Evolutionary conservation across 2,329 filamentous ascomycete genomes (phyloP), one percentile per base, ranked within the genome.

Genomic region (Colletotrichum somersetense): DNA sequence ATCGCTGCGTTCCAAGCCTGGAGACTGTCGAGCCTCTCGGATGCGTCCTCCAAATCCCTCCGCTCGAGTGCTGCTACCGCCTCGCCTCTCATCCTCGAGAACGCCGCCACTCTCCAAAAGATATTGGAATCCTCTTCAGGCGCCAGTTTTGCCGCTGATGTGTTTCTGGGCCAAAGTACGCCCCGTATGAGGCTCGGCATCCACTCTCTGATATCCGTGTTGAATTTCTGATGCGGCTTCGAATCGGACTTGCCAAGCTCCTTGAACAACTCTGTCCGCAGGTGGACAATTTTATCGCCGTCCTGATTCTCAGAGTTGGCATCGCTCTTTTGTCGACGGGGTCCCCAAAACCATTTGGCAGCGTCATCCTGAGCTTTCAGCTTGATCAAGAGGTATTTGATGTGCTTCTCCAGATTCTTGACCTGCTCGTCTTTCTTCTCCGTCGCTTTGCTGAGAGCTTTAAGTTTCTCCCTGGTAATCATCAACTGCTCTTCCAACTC

Each of bases 31-130:
- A 71, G 57, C 62, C 11, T 16, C 20, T 46, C 44, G 23, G 26
- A 53, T 6, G 71, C 71, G 33, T 12, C 5, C 10, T 44, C 18
- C 7, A 42, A 23, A 8, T 71, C 26, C 8, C 48, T 14, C 48
- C 23, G 62, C 26, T 58, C 44, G 42, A 73, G 62, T 10, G 62
- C 50, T 23, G 62, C 42, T 8, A 73, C 57, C 14, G 62, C 53
- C 20, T 71, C 62, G 42, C 38, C 62, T 40, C 67, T 62, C 44
- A 14, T 61, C 30, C 67, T 61, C 67, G 66, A 62, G 62, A 73
- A 73, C 18, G 20, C 30, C 11, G 40, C 57, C 16, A 73, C n/a
- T 35, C 62, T 66, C 71, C 71, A 73, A 23, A 71, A 67, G 12
- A 12, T 23, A 20, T 40, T 20, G 4, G 62, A 38, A 7, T 42